A percentile compares a stretch with the other conserved stretches of the same genome.
Conservation (phyloP, 2,329 filamentous ascomycete species). For the Didymellaceae sp. region DNA sequence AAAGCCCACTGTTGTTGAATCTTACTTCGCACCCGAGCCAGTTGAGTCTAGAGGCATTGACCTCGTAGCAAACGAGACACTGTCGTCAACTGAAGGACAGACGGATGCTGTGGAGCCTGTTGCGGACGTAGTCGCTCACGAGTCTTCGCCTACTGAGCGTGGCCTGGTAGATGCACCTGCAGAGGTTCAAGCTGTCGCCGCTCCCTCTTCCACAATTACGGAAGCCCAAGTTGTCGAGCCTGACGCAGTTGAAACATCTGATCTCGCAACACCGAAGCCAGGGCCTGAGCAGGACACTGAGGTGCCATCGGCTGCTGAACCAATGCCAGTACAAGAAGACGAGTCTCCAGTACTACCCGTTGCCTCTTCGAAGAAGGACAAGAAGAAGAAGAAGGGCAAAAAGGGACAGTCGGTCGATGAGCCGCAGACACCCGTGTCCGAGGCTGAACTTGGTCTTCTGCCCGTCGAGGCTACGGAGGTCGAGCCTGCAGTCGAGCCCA, state of each 20-base stretch:
- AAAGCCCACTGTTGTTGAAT: not conserved
- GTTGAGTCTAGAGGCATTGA: not conserved
- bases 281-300: too few relatives aligned
- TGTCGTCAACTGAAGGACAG: not conserved
- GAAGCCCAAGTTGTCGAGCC: not conserved
- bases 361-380: constrained; percentile 29
- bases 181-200: not conserved
- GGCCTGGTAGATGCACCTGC: not conserved
- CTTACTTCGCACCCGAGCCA: not conserved
- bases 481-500: not conserved
- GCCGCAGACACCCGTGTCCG: constrained; percentile 20
- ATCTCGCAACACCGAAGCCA: not conserved
- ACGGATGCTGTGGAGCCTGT: not conserved
- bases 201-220: not conserved
- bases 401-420: constrained; percentile 25
- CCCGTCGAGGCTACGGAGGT: not conserved
- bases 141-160: not conserved
- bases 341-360: not conserved
- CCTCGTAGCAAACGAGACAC: not conserved
- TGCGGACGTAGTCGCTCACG: not conserved
- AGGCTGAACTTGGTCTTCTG: not conserved
- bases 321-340: not conserved
- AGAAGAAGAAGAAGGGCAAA: constrained; percentile 38
- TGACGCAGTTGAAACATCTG: not conserved
- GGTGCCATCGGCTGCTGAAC: not conserved